These are phyloP conservation scores for Diplodia mutila DNA, from an alignment of 2,329 filamentous ascomycete species.

Conservation along the genomic window DNA sequence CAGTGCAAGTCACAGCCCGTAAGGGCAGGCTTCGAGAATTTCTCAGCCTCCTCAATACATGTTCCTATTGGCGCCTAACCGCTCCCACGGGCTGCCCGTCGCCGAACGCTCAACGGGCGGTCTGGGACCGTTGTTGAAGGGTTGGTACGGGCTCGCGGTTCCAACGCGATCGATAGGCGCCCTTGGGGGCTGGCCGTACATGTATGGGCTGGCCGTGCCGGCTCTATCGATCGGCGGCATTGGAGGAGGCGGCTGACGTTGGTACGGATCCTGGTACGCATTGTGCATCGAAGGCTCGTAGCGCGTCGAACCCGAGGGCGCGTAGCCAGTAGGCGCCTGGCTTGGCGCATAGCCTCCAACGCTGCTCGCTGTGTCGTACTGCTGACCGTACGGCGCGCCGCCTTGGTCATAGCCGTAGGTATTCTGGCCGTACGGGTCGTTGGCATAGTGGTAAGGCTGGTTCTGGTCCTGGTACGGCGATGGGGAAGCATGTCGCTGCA, in stretches of 20 bases:
- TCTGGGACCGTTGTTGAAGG: neutral
- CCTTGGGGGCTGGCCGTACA: neutral
- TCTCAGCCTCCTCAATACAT: slow-evolving; percentile 4
- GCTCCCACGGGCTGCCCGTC: slow-evolving; percentile 15
- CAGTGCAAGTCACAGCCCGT: neutral
- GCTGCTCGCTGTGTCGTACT: slow-evolving; percentile 14
- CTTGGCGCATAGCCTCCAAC: slow-evolving; percentile 19
- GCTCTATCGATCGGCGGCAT: slow-evolving; percentile 26
- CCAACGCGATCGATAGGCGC: neutral
- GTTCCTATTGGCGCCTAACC: slow-evolving; percentile 5
- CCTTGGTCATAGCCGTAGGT: neutral
- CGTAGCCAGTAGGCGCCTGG: slow-evolving; percentile 26
- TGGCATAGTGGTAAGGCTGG: slow-evolving; percentile 22
- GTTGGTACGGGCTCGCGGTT: slow-evolving; percentile 17
- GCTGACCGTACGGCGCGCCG: slow-evolving; percentile 1
- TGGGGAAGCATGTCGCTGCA: slow-evolving; percentile 2
- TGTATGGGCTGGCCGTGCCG: slow-evolving; percentile 26
- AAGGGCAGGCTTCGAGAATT: neutral
- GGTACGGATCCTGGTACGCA: slow-evolving; percentile 18
- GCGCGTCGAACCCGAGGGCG: slow-evolving; percentile 29
- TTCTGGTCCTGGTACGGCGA: slow-evolving; percentile 6
- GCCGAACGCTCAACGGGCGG: slow-evolving; percentile 2
- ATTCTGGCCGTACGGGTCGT: slow-evolving; percentile 10
- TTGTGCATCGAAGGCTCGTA: slow-evolving; percentile 22
- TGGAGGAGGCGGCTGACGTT: slow-evolving; percentile 1